Evolutionary conservation across 1,284 basidiomycete species (phyloP).

Genomic region (Puccinia polysora): DNA sequence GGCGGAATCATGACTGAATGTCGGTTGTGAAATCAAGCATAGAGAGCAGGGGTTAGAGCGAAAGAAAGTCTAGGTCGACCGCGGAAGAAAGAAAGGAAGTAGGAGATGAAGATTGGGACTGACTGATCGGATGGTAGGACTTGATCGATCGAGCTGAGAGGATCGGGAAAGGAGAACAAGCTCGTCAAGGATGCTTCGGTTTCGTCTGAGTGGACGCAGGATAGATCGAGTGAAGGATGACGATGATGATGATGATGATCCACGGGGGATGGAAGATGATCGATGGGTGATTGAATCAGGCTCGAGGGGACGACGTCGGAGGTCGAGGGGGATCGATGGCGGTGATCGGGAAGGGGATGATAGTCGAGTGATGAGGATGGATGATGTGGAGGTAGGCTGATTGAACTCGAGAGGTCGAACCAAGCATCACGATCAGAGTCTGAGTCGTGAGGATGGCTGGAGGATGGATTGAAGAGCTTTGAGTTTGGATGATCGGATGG

Average conservation of each 20-base stretch:
- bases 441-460: no score
- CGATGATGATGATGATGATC: neutral
- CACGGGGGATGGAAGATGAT: neutral
- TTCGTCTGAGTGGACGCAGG: neutral
- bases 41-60: neutral
- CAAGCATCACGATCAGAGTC: no score
- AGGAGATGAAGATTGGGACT: neutral
- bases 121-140: conserved; percentile 5
- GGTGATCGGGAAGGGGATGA: no score
- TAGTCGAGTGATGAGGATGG: no score
- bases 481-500: no score
- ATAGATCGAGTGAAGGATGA: conserved; percentile 11
- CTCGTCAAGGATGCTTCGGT: conserved; percentile 11
- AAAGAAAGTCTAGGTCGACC: neutral
- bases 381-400: no score
- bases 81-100: neutral
- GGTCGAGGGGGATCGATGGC: no score
- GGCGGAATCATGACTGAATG: neutral
- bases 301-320: no score
- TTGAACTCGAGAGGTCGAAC: no score
- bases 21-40: neutral
- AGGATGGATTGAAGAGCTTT: no score
- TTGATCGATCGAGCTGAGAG: conserved; percentile 9
- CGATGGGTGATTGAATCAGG: no score
- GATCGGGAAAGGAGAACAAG: conserved; percentile 24